These are phyloP conservation scores for Dactylellina drechsleri DNA, from an alignment of 2,329 filamentous ascomycete genomes.

Conservation along the genomic window DNA sequence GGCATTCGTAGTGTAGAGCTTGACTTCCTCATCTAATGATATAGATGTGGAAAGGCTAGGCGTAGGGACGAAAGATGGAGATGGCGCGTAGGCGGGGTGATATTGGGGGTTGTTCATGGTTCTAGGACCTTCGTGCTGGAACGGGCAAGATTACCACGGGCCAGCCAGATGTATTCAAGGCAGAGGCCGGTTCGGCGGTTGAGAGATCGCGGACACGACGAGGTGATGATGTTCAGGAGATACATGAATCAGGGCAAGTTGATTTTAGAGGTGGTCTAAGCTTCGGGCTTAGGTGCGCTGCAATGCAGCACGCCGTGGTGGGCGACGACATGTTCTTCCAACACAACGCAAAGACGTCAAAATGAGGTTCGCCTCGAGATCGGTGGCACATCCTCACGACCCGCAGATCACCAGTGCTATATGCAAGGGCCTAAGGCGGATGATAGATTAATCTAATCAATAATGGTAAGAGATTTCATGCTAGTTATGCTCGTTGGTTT, in stretches of 20 bases:
- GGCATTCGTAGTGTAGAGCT: conserved; percentile 83
- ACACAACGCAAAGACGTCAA: conserved; percentile 41
- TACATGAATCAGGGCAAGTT: conserved; percentile 45
- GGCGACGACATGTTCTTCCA: conserved; percentile 24
- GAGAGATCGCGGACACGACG: no score
- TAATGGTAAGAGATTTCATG: no score
- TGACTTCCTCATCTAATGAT: conserved; percentile 78
- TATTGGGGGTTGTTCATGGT: conserved; percentile 56
- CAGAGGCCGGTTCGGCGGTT: neutral
- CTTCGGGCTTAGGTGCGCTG: conserved; percentile 21
- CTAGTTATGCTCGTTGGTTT: no score
- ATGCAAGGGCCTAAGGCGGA: conserved; percentile 17
- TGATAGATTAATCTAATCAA: neutral
- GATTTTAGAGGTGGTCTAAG: conserved; percentile 51
- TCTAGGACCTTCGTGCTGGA: conserved; percentile 25
- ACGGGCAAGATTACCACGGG: conserved; percentile 9
- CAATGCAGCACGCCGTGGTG: no score
- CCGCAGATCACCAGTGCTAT: neutral
- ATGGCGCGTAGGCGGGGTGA: conserved; percentile 58
- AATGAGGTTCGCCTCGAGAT: neutral
- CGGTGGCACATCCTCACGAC: no score
- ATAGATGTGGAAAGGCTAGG: conserved; percentile 57
- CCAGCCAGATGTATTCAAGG: conserved; percentile 12
- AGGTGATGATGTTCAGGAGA: conserved; percentile 27
- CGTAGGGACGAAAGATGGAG: conserved; percentile 58